Evolutionary conservation across 73 alveolate genomes (phyloP), one percentile per base, ranked within the genome.

Genomic region (Breviolum minutum): DNA sequence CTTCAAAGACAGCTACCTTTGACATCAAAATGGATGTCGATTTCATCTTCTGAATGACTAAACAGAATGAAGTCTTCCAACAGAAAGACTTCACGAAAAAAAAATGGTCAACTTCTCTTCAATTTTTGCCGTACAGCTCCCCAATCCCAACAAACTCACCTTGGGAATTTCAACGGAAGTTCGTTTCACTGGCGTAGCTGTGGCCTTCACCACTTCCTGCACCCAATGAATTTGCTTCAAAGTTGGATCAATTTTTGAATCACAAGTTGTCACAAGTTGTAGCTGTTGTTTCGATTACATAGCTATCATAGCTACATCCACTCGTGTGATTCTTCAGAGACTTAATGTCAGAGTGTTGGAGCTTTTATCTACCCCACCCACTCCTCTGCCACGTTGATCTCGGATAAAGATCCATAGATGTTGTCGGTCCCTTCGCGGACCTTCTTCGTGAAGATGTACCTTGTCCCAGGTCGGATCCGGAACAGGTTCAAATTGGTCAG

Each of bases 381-480:
- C 83, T 88, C 98, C 98, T 92, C 98, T 2, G 98, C 98, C 20
- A 92, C 98, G 17, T 92, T 92, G 98, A 92, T 92, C 98, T 92
- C 91, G 13, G 98, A 92, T 27, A 92, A 91, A 69, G 98, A 92
- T 10, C 98, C 98, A 17, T 92, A 92, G 66, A 92, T 92, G 48
- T 27, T 74, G 22, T 92, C 90, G 62, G 32, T 74, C 7, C 84
- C 98, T 26, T 54, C 89, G n/a, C 98, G 98, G 20, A 92, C 90
- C 98, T 92, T 92, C 98, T 92, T 92, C 90, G 73, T 91, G 62
- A 92, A 92, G 48, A 76, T 69, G 48, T 26, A 92, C 98, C 98
- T 92, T 29, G 29, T 40, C 0, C 54, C 54, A 40, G 54, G 54
- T 40, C 54, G 54, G 54, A 40, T 40, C 54, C 54, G 54, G 54